Evolutionary conservation across 2,329 filamentous ascomycete species (phyloP), one percentile per base, ranked within the genome.

Genomic region (Cercospora citrullina): DNA sequence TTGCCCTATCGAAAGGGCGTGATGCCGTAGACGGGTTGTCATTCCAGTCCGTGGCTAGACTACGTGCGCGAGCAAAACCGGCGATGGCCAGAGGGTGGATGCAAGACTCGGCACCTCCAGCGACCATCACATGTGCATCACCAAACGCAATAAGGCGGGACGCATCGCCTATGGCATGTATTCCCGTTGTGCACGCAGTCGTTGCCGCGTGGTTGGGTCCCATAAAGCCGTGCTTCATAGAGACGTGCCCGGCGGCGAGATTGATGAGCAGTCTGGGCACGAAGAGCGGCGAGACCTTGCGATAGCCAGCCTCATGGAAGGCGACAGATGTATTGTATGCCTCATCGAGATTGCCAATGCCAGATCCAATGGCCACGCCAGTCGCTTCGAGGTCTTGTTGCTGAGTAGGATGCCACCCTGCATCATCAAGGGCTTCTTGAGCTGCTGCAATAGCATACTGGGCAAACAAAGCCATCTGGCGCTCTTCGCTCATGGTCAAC

Each of bases 131-230:
- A 78, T 97, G 87, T 57, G 94, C 94, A 77, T 98, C 94, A 6
- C 93, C 94, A 76, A 89, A 90, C n/a, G 90, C 87, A 69, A 99
- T 94, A 77, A 97, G 92, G 18, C 94, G 89, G n/a, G 91, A 90
- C 5, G 95, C 95, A 78, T 99, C 95, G 18, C 94, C 95, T 60
- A 99, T 90, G 1, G 94, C 93, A 81, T 99, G 95, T 0, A 94
- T 92, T 10, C 95, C 95, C 0, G 95, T 99, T 0, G 95, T 98
- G 79, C 95, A 99, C 67, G 95, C 95, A 12, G 95, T 99, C 0
- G 94, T 96, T 45, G 88, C 93, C 1, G 94, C 88, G 80, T 97
- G 95, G 77, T 97, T 97, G 4, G 95, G 95, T 0, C 95, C 95
- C 76, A 85, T 88, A 76, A 99, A 91, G 18, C 93, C 92, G 80